Base-by-base conservation (phyloP, 768 basidiomycete species). In the Mycena floridula region DNA sequence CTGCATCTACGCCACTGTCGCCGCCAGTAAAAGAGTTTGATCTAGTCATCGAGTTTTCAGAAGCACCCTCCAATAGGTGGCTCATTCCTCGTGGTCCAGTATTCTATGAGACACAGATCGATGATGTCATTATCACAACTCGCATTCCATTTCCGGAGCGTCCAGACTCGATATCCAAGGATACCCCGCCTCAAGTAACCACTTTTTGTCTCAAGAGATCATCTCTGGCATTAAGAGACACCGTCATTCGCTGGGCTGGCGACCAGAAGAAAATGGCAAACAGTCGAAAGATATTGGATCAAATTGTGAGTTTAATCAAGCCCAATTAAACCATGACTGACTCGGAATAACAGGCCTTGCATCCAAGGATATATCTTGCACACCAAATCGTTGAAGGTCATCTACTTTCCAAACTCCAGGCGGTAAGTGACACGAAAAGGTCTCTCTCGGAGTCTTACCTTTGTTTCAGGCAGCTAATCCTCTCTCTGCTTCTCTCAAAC, bases 31-130 rank as follows among this genome's bases (percentile, higher is more conserved):
- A 74, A 54, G 74, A 77, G n/a, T 85, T 81, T 53, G 87, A 89
- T 56, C 56, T 90, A 1, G 76, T 89, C 20, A 55, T 90, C 42
- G 84, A 86, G 54, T 89, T 86, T 50, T 64, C 70, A 40, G 87
- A 89, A 54, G 62, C 65, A 4, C 68, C 77, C 3, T 65, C 67
- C 35, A 83, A 86, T 38, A 74, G 80, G n/a, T 82, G 78, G 76
- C 52, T 84, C 5, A 67, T 89, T 43, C 85, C 87, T 42, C 76
- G 83, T 25, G 78, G 76, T 18, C 66, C 71, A 5, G 72, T 72
- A 7, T 61, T 72, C 24, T 79, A 69, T 48, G 75, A 83, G 49
- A 60, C 60, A 45, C 52, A 55, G 25, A 46, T 50, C 20, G 66
- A 72, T 46, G 61, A 66, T 42, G 65, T 72, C n/a, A 52, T 65